These are phyloP conservation scores for Fusarium brachygibbosum DNA, from an alignment of 2,329 filamentous ascomycete species.

Conservation along the genomic window DNA sequence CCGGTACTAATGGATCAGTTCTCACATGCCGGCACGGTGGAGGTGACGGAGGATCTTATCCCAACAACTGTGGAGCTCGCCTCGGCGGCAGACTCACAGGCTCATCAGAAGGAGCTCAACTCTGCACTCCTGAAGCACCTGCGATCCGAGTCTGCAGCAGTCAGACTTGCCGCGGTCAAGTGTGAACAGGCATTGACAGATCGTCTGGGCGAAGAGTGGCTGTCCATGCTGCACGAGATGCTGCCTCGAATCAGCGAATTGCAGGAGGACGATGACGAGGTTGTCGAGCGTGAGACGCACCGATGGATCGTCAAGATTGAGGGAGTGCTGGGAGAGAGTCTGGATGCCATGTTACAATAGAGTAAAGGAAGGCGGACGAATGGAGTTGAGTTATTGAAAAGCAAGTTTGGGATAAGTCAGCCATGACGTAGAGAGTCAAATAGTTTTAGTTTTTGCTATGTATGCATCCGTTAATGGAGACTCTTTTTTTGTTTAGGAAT, in stretches of 20 bases:
- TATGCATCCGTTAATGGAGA: conserved; percentile 25
- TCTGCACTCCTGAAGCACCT: conserved; percentile 81
- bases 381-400: conserved; percentile 30
- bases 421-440: conserved; percentile 31
- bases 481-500: conserved; percentile 11
- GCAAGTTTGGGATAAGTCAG: conserved; percentile 23
- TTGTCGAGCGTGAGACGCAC: conserved; percentile 89
- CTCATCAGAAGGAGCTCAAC: conserved; percentile 94
- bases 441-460: conserved; percentile 19
- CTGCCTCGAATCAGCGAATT: conserved; percentile 94
- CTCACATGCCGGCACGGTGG: conserved; percentile 60
- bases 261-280: conserved; percentile 96
- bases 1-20: conserved; percentile 78
- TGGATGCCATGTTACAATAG: conserved; percentile 93
- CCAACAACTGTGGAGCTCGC: conserved; percentile 85
- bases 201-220: conserved; percentile 91
- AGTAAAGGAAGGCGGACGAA: conserved; percentile 49
- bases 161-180: conserved; percentile 85
- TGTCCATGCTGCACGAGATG: conserved; percentile 93
- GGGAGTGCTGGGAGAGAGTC: conserved; percentile 86
- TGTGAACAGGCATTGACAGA: conserved; percentile 85
- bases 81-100: conserved; percentile 82
- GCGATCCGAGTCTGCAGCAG: conserved; percentile 76
- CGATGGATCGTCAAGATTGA: conserved; percentile 94
- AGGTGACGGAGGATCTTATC: conserved; percentile 69